Base-by-base conservation (phyloP, 2,329 filamentous ascomycete genomes). In the Alternaria angustiovoidea region DNA sequence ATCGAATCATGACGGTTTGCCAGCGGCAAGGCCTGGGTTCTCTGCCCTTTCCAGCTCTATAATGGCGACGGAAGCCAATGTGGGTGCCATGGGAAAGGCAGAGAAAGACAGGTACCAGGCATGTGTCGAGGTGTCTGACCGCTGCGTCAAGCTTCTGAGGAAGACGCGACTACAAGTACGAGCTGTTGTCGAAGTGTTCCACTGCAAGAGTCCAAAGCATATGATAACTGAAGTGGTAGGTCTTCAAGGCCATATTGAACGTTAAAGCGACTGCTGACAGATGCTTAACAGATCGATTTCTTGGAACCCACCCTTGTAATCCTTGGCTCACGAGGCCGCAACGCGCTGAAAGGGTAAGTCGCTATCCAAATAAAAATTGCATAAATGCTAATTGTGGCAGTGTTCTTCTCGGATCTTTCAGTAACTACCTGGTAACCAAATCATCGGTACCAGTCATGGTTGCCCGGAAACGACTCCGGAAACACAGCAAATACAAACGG, bases 381-480 rank as follows among this genome's bases (percentile, higher is more conserved):
- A 70, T 65, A 48, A 43, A 58, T 59, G 46, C 69, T 76, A 63
- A 78, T 53, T 51, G 43, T 62, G 58, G 51, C 69, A 96, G 94
- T 75, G 94, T 97, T 22, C 89, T 99, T 62, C 86, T 99, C 30
- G 95, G 95, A 26, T 97, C 94, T 0, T 98, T 99, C 79, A 96
- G 92, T 62, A 98, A 98, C 76, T 99, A 99, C 74, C 85, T 99
- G 7, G 94, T 99, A 32, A 96, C 93, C 38, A 98, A 98, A 81
- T 96, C 93, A 65, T 96, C 92, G 2, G 93, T 96, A 16, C 95
- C 95, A 0, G 95, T 99, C 61, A 99, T 99, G 95, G 95, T 98
- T 36, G 95, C 95, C 7, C 86, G 95, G 60, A 97, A 96, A 83
- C 90, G 92, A 59, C 84, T 97, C 43, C 86, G 91, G 49, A 97